phyloP scores from a whole-genome alignment of 495 filamentous ascomycete species.

The Penicillium atrosanguineum region DNA sequence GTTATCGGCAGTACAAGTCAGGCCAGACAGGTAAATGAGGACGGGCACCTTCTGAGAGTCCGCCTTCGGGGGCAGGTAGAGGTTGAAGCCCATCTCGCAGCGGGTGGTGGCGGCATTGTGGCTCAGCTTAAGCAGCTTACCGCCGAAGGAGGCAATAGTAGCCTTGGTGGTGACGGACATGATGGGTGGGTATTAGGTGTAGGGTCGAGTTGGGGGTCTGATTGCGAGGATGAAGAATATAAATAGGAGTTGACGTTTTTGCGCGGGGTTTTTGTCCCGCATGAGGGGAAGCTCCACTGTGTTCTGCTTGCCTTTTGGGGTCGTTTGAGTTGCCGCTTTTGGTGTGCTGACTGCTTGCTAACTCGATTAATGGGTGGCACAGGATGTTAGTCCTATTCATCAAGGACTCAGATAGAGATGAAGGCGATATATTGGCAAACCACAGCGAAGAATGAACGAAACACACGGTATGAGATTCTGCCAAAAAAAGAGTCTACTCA shows the following conservation, averaged over 20 bases:
- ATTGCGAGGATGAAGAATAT: not conserved
- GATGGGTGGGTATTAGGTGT: not conserved
- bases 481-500: too few species aligned
- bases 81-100: conserved; percentile 67
- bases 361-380: not conserved
- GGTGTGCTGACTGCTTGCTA: not conserved
- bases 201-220: not conserved
- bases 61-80: conserved; percentile 63
- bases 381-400: too few species aligned
- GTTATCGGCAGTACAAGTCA: conserved; percentile 96
- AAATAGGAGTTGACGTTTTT: conserved; percentile 17
- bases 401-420: too few species aligned
- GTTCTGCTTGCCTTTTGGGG: not conserved
- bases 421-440: too few species aligned
- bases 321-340: conserved; percentile 1
- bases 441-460: too few species aligned
- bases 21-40: conserved; percentile 89
- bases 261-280: conserved; percentile 25
- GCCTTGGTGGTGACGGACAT: conserved; percentile 87
- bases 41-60: conserved; percentile 66
- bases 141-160: conserved; percentile 88
- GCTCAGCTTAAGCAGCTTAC: conserved; percentile 88
- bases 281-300: conserved; percentile 27
- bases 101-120: conserved; percentile 70
- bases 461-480: too few species aligned